These are phyloP conservation scores for Claviceps purpurea DNA, from an alignment of 2,329 filamentous ascomycete genomes.

Conservation along the genomic window DNA sequence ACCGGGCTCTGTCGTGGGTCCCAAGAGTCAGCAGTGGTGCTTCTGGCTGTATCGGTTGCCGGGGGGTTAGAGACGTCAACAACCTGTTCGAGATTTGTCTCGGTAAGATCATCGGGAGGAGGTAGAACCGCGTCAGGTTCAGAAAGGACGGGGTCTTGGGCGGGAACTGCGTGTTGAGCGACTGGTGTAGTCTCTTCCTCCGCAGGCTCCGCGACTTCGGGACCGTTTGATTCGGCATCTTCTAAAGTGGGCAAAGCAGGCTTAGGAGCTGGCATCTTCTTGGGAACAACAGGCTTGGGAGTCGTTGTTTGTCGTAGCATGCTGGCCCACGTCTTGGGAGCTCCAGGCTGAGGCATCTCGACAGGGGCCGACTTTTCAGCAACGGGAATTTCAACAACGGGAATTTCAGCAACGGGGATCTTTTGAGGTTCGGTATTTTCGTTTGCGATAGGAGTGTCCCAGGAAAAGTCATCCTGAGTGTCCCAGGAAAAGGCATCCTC, in stretches of 20 bases:
- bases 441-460: too few species aligned
- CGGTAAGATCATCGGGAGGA: constrained; percentile 71
- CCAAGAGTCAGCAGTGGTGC: constrained; percentile 77
- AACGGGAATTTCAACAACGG: constrained; percentile 9
- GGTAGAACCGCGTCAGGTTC: constrained; percentile 44
- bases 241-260: constrained; percentile 23
- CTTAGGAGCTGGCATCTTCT: constrained; percentile 21
- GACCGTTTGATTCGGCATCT: constrained; percentile 17
- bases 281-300: constrained; percentile 32
- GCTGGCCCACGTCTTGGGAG: constrained; percentile 58
- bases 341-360: constrained; percentile 25
- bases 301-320: constrained; percentile 51
- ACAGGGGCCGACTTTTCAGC: constrained; percentile 20
- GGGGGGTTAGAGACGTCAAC: constrained; percentile 67
- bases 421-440: too few species aligned
- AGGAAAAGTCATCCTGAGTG: constrained; percentile 9
- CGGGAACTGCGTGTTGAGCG: constrained; percentile 17
- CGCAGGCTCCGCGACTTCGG: constrained; percentile 21
- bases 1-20: constrained; percentile 51
- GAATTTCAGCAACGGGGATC: too few species aligned
- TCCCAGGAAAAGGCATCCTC: constrained; percentile 48
- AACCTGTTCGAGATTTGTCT: constrained; percentile 84
- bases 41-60: constrained; percentile 71
- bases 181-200: constrained; percentile 23
- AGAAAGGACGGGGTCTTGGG: constrained; percentile 17